Conservation (phyloP, 768 basidiomycete species). For the Dendrothele bispora region DNA sequence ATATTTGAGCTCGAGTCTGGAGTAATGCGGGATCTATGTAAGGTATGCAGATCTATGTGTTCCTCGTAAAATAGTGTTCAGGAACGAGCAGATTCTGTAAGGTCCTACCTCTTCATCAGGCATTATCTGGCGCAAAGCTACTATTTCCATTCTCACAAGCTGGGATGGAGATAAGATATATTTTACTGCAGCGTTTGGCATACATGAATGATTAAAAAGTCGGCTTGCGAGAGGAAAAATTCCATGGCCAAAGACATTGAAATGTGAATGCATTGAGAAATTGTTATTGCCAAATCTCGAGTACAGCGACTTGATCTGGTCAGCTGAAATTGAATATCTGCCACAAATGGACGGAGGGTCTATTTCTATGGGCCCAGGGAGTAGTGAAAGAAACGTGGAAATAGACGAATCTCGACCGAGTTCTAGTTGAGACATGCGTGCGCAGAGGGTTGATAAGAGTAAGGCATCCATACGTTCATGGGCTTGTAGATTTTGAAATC, state of each 20-base stretch:
- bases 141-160: constrained; percentile 58
- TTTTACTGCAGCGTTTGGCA: constrained; percentile 69
- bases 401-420: constrained; percentile 22
- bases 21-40: constrained; percentile 78
- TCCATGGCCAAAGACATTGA: constrained; percentile 69
- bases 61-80: background rate
- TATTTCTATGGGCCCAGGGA: constrained; percentile 38
- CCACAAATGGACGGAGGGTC: constrained; percentile 31
- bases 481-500: constrained; percentile 46
- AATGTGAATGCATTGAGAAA: constrained; percentile 73
- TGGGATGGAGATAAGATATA: constrained; percentile 43
- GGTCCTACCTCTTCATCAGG: constrained; percentile 62
- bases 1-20: constrained; percentile 57
- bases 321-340: constrained; percentile 22
- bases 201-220: constrained; percentile 82
- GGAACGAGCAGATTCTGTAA: background rate
- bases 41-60: constrained; percentile 62
- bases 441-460: constrained; percentile 63
- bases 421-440: constrained; percentile 30
- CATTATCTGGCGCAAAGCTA: constrained; percentile 58
- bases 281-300: constrained; percentile 80
- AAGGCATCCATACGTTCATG: constrained; percentile 63
- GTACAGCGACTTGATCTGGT: constrained; percentile 38
- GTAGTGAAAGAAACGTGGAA: constrained; percentile 40
- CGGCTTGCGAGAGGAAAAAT: constrained; percentile 77